Percentiles rank a stretch among this genome's conserved stretches.
Conservation (phyloP, 2,329 filamentous ascomycete genomes). For the Paecilomyces sp. region DNA sequence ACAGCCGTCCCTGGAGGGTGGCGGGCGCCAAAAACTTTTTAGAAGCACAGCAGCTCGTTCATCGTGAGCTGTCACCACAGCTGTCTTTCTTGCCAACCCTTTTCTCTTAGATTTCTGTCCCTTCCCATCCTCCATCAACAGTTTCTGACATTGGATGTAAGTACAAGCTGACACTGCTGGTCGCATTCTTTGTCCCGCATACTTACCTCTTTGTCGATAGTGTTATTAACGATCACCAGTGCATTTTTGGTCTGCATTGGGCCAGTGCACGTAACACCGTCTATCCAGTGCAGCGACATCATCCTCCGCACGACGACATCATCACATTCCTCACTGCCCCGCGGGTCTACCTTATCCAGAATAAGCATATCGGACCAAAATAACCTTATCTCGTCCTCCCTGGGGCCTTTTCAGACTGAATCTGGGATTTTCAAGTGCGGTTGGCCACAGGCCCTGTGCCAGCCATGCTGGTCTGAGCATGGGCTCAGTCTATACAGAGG, state of each 20-base stretch:
- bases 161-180: neutral
- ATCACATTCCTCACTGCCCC: slow-evolving; percentile 9
- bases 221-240: neutral
- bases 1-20: slow-evolving; percentile 11
- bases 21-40: slow-evolving; percentile 2
- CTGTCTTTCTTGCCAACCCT: neutral
- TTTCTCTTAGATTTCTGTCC: neutral
- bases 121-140: neutral
- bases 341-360: neutral
- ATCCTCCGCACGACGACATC: neutral
- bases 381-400: slow-evolving; percentile 5
- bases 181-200: neutral
- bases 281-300: neutral
- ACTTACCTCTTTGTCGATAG: neutral
- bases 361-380: slow-evolving; percentile 1
- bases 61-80: neutral
- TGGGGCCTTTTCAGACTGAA: neutral
- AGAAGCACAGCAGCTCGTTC: neutral
- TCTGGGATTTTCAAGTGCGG: slow-evolving; percentile 17
- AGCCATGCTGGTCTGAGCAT: slow-evolving; percentile 21
- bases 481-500: slow-evolving; percentile 15
- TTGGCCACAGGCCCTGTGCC: slow-evolving; percentile 24
- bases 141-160: neutral
- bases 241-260: neutral
- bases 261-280: neutral